Base-by-base conservation (phyloP, 2,329 filamentous ascomycete species). In the Fusarium haematococcum region DNA sequence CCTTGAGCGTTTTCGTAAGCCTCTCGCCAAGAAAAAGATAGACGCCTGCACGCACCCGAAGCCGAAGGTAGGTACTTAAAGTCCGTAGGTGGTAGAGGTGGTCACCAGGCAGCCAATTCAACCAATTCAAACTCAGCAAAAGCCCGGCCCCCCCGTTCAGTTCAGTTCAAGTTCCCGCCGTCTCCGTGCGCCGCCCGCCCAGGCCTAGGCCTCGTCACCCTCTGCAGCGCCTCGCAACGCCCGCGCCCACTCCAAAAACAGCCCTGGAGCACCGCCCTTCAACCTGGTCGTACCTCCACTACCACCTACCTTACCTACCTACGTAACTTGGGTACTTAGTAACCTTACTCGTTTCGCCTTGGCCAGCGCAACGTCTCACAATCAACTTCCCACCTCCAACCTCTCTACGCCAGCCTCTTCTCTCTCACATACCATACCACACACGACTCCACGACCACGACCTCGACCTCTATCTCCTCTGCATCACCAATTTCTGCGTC, bases 291-390 rank as follows among this genome's bases (percentile, higher is more conserved):
- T 48, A 48, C 43, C 43, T 48, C 43, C 43, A 48, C 43, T 48
- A 48, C 43, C 43, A 48, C 43, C 43, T 52, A 27, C 48, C 48
- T 18, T 52, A 30, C 48, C 48, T 48, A 27, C 45, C 45, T 52
- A 30, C 48, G 25, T 48, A 48, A 48, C 43, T 48, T 48, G 43
- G 43, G 74, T 50, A 50, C 25, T 50, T 50, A 50, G 39, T 71
- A 63, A 59, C 56, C 70, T 65, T 78, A 69, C 68, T 73, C 72
- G 78, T 79, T 79, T 80, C 75, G 78, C 74, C 79, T 75, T 75
- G 73, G 70, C 79, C 78, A 79, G 73, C 68, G 69, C 64, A 78
- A 64, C 74, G 74, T 78, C 75, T 78, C 77, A 75, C 68, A 64
- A 67, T 71, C 73, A 75, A 76, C 75, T 78, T 79, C 73, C 73